Conservation (phyloP, 1,139 yeast genomes). For the Debaryomyces sp. region DNA sequence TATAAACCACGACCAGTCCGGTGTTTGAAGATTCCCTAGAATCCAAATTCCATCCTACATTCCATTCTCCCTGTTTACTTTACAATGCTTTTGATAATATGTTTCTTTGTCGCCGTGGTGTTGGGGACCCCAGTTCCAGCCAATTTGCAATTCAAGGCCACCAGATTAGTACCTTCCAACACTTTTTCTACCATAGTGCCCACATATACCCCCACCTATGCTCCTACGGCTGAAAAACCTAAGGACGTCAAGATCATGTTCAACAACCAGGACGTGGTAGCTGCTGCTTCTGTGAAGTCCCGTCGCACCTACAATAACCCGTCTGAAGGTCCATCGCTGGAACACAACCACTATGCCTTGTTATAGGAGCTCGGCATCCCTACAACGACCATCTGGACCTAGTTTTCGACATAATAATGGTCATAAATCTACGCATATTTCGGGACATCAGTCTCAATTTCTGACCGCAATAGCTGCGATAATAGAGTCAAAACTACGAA, state of each 20-base stretch:
- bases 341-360: not conserved
- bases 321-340: not conserved
- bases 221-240: constrained; percentile 10
- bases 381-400: not conserved
- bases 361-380: not conserved
- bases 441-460: not conserved
- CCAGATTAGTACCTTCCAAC: constrained; percentile 13
- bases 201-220: constrained; percentile 24
- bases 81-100: not conserved
- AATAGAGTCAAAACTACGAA: not conserved
- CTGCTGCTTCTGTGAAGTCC: not conserved
- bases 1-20: not conserved
- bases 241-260: constrained; percentile 15
- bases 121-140: constrained; percentile 31
- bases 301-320: constrained; percentile 1
- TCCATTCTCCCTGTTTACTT: not conserved
- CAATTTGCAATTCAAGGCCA: constrained; percentile 22
- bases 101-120: constrained; percentile 3
- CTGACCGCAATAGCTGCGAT: not conserved
- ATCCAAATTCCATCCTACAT: not conserved
- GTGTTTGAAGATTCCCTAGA: not conserved
- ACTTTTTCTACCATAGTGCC: constrained; percentile 22
- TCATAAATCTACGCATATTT: not conserved
- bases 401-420: not conserved
- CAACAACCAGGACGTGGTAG: constrained; percentile 17